Conservation (phyloP, 768 basidiomycete genomes). For the Lactifluus volemus region DNA sequence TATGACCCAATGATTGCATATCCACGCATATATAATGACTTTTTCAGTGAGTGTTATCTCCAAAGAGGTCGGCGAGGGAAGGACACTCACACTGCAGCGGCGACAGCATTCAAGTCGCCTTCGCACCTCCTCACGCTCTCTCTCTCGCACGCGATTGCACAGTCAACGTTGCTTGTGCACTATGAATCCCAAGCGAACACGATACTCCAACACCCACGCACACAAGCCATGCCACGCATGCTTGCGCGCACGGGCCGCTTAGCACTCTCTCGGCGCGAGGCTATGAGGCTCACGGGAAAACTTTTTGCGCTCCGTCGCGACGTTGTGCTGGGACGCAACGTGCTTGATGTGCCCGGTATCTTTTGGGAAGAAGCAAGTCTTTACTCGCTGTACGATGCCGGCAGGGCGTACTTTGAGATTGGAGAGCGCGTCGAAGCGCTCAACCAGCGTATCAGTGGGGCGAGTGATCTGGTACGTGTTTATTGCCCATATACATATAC, state of each 20-base stretch:
- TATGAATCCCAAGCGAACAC: slow-evolving; percentile 74
- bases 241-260: slow-evolving; percentile 71
- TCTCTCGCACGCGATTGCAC: slow-evolving; percentile 90
- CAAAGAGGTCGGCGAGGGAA: background rate
- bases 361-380: slow-evolving; percentile 94
- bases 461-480: slow-evolving; percentile 73
- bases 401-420: slow-evolving; percentile 93
- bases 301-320: slow-evolving; percentile 55
- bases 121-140: slow-evolving; percentile 88
- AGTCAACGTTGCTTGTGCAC: slow-evolving; percentile 84
- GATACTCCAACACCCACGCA: slow-evolving; percentile 68
- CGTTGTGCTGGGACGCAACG: slow-evolving; percentile 86
- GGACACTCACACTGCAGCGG: background rate
- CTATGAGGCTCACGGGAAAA: slow-evolving; percentile 72
- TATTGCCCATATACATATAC: background rate
- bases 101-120: slow-evolving; percentile 77
- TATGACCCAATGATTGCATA: slow-evolving; percentile 78
- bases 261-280: slow-evolving; percentile 67
- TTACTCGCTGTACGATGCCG: slow-evolving; percentile 84
- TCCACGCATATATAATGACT: slow-evolving; percentile 92
- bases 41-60: slow-evolving; percentile 62
- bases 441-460: slow-evolving; percentile 82
- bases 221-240: slow-evolving; percentile 75
- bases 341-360: slow-evolving; percentile 86
- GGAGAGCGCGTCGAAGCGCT: slow-evolving; percentile 70